phyloP scores from a whole-genome alignment of 495 filamentous ascomycete species.

The Platismatia glauca region DNA sequence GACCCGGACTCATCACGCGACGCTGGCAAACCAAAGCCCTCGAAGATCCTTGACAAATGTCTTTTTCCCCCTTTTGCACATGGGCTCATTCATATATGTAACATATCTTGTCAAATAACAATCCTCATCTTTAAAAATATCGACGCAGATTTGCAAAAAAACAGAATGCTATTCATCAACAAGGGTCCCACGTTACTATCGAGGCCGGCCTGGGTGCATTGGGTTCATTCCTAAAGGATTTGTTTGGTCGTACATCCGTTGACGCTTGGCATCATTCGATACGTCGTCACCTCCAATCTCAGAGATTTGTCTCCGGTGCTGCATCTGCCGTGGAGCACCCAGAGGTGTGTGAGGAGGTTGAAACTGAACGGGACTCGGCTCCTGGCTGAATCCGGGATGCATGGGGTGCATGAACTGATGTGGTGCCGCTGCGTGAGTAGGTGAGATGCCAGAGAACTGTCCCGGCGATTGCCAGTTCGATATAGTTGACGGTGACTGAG shows the following conservation, averaged over 20 bases:
- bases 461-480: slow-evolving; percentile 67
- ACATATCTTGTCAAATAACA: neutral
- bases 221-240: slow-evolving; percentile 38
- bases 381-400: slow-evolving; percentile 41
- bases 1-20: slow-evolving; percentile 1
- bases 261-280: slow-evolving; percentile 48
- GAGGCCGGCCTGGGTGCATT: slow-evolving; percentile 28
- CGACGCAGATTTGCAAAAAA: neutral
- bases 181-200: slow-evolving; percentile 11
- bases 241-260: slow-evolving; percentile 52
- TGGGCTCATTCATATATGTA: slow-evolving; percentile 4
- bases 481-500: slow-evolving; percentile 61
- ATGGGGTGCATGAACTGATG: slow-evolving; percentile 42
- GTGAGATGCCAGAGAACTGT: slow-evolving; percentile 55
- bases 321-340: slow-evolving; percentile 36
- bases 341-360: slow-evolving; percentile 42
- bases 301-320: slow-evolving; percentile 56
- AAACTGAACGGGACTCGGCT: slow-evolving; percentile 45
- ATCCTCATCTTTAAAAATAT: neutral
- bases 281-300: slow-evolving; percentile 54
- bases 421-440: slow-evolving; percentile 43
- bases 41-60: neutral
- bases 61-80: slow-evolving; percentile 1
- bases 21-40: neutral
- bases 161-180: neutral